phyloP scores from a whole-genome alignment of 768 basidiomycete species.

The Hypholoma sublateritium region DNA sequence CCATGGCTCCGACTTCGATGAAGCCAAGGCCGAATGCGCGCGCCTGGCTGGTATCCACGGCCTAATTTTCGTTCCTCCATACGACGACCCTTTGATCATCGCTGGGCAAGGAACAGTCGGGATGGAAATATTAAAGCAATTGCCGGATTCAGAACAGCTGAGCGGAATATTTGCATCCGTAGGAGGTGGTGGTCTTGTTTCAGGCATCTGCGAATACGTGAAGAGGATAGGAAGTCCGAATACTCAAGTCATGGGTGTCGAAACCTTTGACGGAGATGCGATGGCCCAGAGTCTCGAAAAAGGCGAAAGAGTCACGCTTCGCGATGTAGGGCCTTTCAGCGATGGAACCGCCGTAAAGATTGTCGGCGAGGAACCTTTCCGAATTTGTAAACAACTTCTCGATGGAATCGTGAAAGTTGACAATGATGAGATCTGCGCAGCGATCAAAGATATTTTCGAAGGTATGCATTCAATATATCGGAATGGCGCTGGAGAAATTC shows the following conservation, averaged over 20 bases:
- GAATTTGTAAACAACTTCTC: constrained; percentile 83
- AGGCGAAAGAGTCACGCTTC: constrained; percentile 79
- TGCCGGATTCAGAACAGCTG: constrained; percentile 69
- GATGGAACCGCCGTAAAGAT: constrained; percentile 97
- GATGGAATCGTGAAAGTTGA: constrained; percentile 83
- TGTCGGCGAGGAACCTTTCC: constrained; percentile 93
- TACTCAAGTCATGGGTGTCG: constrained; percentile 85
- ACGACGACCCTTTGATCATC: constrained; percentile 95
- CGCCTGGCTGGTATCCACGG: constrained; percentile 75
- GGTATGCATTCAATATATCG: constrained; percentile 44
- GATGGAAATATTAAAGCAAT: constrained; percentile 92
- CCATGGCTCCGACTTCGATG: constrained; percentile 92
- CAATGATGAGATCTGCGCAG: constrained; percentile 97
- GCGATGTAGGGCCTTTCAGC: constrained; percentile 93
- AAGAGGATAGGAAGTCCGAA: constrained; percentile 87
- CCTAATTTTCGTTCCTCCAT: constrained; percentile 92
- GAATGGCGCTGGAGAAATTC: too few relatives aligned
- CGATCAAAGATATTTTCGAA: constrained; percentile 98
- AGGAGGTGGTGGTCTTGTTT: constrained; percentile 90
- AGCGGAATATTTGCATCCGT: constrained; percentile 89
- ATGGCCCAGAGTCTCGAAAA: constrained; percentile 82
- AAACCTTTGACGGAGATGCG: constrained; percentile 93
- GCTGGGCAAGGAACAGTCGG: constrained; percentile 96
- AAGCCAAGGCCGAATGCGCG: constrained; percentile 92
- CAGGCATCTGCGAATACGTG: constrained; percentile 91